Percentiles rank a stretch among this genome's conserved stretches.
These are phyloP conservation scores for Didymella pomorum DNA, from an alignment of 2,329 filamentous ascomycete species.

Conservation along the genomic window DNA sequence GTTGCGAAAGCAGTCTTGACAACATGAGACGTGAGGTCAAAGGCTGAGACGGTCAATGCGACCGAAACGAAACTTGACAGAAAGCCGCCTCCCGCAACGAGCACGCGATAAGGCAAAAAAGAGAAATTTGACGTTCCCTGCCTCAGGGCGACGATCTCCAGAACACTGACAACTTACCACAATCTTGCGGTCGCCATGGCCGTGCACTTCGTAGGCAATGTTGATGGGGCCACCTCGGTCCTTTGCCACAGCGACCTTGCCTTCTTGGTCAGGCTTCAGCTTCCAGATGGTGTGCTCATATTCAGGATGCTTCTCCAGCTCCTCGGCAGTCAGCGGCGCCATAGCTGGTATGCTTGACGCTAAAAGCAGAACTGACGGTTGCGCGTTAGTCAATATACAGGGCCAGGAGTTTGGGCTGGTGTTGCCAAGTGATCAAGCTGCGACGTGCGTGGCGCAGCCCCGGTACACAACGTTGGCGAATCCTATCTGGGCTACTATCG, in stretches of 20 bases:
- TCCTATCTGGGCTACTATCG: neutral
- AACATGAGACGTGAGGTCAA: slow-evolving; percentile 37
- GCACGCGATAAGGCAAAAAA: slow-evolving; percentile 17
- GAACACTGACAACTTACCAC: slow-evolving; percentile 65
- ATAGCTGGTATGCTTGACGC: slow-evolving; percentile 12
- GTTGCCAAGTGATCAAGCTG: slow-evolving; percentile 20
- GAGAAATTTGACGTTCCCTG: slow-evolving; percentile 27
- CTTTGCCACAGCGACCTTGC: slow-evolving; percentile 69
- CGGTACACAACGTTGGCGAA: slow-evolving; percentile 11
- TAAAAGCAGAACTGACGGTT: slow-evolving; percentile 14
- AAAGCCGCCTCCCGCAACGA: slow-evolving; percentile 20
- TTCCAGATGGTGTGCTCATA: slow-evolving; percentile 73
- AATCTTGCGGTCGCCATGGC: slow-evolving; percentile 73
- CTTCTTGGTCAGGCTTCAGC: slow-evolving; percentile 70
- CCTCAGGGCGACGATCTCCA: slow-evolving; percentile 29
- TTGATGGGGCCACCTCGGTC: slow-evolving; percentile 77
- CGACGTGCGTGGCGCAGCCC: slow-evolving; percentile 32
- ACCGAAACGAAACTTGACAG: slow-evolving; percentile 48
- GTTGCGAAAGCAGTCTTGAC: slow-evolving; percentile 6
- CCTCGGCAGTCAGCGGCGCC: slow-evolving; percentile 59
- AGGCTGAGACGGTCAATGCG: slow-evolving; percentile 48
- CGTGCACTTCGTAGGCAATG: slow-evolving; percentile 82
- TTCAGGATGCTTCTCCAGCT: slow-evolving; percentile 71
- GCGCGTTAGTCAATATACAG: slow-evolving; percentile 17
- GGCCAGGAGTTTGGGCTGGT: slow-evolving; percentile 8